These are phyloP conservation scores for Linanthus parryae DNA, from an alignment of 148 eudicot genomes.

Conservation along the genomic window DNA sequence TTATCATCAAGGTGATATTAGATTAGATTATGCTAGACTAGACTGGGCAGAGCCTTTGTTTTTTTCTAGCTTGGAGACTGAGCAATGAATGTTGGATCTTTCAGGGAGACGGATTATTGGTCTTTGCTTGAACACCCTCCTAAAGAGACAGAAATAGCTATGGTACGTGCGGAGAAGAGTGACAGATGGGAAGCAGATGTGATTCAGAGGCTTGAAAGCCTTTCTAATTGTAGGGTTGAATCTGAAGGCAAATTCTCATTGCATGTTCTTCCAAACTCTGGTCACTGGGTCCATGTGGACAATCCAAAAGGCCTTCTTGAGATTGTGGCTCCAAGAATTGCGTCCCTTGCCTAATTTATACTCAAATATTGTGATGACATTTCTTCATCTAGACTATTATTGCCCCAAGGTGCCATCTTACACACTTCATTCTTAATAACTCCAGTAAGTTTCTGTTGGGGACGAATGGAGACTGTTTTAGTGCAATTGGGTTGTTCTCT, in stretches of 20 bases:
- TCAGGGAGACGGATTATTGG: slow-evolving; percentile 84
- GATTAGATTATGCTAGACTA: too few species aligned
- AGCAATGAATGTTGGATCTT: neutral
- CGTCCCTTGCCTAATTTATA: slow-evolving; percentile 35
- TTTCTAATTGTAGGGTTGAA: slow-evolving; percentile 29
- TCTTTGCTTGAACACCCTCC: slow-evolving; percentile 72
- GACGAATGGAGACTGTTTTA: too few species aligned
- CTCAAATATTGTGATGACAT: too few species aligned
- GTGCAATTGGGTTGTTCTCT: too few species aligned
- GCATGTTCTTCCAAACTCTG: slow-evolving; percentile 79
- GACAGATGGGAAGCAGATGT: slow-evolving; percentile 74
- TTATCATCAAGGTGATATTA: too few species aligned
- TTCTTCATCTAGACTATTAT: too few species aligned
- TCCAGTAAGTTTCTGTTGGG: too few species aligned
- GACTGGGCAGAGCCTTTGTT: too few species aligned
- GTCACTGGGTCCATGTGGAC: slow-evolving; percentile 99
- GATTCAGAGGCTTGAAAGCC: slow-evolving; percentile 54
- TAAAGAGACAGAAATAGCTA: slow-evolving; percentile 52
- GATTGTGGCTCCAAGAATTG: slow-evolving; percentile 70
- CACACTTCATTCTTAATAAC: too few species aligned
- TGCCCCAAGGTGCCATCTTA: too few species aligned
- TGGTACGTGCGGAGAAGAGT: slow-evolving; percentile 90
- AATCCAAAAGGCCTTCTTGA: slow-evolving; percentile 92
- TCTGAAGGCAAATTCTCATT: slow-evolving; percentile 57
- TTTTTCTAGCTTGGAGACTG: too few species aligned